These are phyloP conservation scores for Vigna hirtella DNA, from an alignment of 306 rosid genomes.

Conservation along the genomic window DNA sequence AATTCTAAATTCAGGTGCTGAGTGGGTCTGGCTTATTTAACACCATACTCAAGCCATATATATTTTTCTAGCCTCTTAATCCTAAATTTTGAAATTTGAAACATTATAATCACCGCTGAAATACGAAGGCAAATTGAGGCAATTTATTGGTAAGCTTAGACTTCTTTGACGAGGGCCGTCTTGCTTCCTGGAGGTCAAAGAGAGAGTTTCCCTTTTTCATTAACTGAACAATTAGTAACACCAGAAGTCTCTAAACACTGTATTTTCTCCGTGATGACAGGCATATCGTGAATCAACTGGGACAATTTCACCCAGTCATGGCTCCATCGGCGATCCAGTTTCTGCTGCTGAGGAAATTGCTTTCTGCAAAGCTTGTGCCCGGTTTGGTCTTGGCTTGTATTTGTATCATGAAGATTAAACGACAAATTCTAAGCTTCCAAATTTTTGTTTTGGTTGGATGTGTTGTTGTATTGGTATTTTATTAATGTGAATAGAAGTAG, in stretches of 20 bases:
- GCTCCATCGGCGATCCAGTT: constrained; percentile 72
- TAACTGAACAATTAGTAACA: constrained; percentile 16
- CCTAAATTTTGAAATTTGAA: constrained; percentile 14
- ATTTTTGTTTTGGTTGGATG: constrained; percentile 35
- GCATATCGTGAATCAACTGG: constrained; percentile 97
- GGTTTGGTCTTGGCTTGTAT: constrained; percentile 97
- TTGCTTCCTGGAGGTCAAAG: not conserved
- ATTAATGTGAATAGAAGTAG: constrained; percentile 45
- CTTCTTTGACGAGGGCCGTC: not conserved
- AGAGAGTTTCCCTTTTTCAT: not conserved
- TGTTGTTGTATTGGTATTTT: constrained; percentile 27
- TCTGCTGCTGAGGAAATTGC: constrained; percentile 97
- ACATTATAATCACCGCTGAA: not conserved
- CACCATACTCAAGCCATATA: not conserved
- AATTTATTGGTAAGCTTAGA: constrained; percentile 7
- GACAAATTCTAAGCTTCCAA: constrained; percentile 31
- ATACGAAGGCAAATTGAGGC: not conserved
- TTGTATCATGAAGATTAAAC: constrained; percentile 81
- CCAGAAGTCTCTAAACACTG: constrained; percentile 28
- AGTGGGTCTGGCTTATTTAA: not conserved
- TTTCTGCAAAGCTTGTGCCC: constrained; percentile 95
- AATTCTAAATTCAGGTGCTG: not conserved
- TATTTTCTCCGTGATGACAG: constrained; percentile 50
- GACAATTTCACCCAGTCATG: constrained; percentile 67
- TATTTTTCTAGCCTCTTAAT: not conserved